Percentiles rank a stretch among this genome's conserved stretches.
Evolutionary conservation across 139 green algal species (phyloP).

Genomic region (Zygnema circumcarinatum): DNA sequence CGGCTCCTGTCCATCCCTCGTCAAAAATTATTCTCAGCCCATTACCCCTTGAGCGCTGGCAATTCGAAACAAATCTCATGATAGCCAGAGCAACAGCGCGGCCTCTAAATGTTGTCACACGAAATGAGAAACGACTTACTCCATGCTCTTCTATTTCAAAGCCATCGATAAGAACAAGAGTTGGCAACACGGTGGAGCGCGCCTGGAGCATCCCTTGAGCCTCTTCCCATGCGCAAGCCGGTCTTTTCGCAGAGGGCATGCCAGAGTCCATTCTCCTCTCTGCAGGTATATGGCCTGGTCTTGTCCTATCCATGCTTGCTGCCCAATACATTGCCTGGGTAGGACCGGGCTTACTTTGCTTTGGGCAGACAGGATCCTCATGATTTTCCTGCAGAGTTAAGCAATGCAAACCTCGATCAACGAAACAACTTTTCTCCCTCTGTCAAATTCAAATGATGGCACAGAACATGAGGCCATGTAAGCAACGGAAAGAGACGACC

Average conservation of each 20-base stretch:
- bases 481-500: no score
- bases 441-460: no score
- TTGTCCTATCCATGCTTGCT: background rate
- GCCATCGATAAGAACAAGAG: conserved; percentile 3
- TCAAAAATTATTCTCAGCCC: background rate
- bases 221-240: background rate
- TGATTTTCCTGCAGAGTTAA: no score
- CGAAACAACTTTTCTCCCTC: no score
- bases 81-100: background rate
- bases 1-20: background rate
- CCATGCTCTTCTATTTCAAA: background rate
- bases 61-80: background rate
- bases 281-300: background rate
- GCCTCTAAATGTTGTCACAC: background rate
- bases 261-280: no score
- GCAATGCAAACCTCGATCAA: no score
- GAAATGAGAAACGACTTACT: background rate
- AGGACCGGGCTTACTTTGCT: no score
- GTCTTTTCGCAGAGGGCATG: background rate
- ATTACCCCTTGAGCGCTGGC: background rate
- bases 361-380: no score
- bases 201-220: conserved; percentile 3
- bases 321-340: background rate
- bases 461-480: no score
- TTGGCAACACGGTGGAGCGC: background rate